These are phyloP conservation scores for Solanum pennellii DNA, from an alignment of 257 asterid species.

Conservation along the genomic window DNA sequence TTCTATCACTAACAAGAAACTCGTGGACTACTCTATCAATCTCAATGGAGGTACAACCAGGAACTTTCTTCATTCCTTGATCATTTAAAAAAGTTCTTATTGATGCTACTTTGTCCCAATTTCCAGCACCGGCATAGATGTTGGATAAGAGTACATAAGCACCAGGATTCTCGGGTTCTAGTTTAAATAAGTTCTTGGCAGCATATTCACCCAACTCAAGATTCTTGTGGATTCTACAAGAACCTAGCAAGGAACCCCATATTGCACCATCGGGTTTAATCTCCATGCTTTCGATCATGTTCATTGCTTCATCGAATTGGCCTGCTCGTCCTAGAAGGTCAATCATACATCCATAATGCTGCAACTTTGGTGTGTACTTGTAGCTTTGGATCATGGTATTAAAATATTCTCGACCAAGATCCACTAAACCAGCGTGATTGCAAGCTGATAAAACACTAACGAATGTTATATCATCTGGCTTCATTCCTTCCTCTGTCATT, in stretches of 20 bases:
- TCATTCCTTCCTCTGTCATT: background rate
- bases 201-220: slow-evolving; percentile 19
- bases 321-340: slow-evolving; percentile 22
- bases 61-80: slow-evolving; percentile 15
- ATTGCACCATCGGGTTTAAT: slow-evolving; percentile 18
- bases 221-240: slow-evolving; percentile 19
- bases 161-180: slow-evolving; percentile 14
- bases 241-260: slow-evolving; percentile 22
- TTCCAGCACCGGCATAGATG: slow-evolving; percentile 16
- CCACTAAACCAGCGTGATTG: slow-evolving; percentile 16
- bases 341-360: slow-evolving; percentile 25
- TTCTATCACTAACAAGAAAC: slow-evolving; percentile 8
- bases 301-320: slow-evolving; percentile 12
- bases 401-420: slow-evolving; percentile 9
- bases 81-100: slow-evolving; percentile 13
- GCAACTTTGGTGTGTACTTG: slow-evolving; percentile 7
- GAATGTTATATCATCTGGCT: slow-evolving; percentile 16
- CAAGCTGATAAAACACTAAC: slow-evolving; percentile 20
- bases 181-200: slow-evolving; percentile 6
- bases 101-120: slow-evolving; percentile 20
- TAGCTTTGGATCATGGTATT: slow-evolving; percentile 10
- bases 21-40: slow-evolving; percentile 15
- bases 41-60: slow-evolving; percentile 15
- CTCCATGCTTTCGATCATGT: slow-evolving; percentile 5
- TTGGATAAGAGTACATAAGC: slow-evolving; percentile 20